Evolutionary conservation across 306 rosid genomes (phyloP), one percentile per base, ranked within the genome.

Genomic region (Cucurbita maxima): DNA sequence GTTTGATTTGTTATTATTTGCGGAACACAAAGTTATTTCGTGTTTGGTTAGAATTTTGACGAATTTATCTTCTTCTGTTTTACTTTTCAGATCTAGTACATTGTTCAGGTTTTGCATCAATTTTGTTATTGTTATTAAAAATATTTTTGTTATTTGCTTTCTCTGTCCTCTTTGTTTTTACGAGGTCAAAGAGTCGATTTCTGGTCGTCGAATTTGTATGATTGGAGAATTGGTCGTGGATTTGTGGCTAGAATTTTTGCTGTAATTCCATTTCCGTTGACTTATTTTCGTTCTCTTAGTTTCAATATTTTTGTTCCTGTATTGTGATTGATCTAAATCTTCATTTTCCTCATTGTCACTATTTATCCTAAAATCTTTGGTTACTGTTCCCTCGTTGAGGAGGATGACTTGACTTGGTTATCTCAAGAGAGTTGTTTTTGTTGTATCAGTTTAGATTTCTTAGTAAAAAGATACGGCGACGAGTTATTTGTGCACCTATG

Each of bases 51-150:
- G 38, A 47, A 47, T 57, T 51, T 70, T 51, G 47, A 50, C 74
- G 45, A 70, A 50, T 34, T 70, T 51, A 50, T 70, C 59, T 70
- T 36, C 59, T 70, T 70, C 47, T 70, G 74, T 70, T 70, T 70
- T 70, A 51, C 40, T 70, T 70, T 70, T 50, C 74, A 70, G 74
- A 70, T 70, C 74, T 70, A 70, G 74, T 70, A 70, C 74, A 70
- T 70, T 70, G 74, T 34, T 70, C n/a, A 30, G 20, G 59, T 51
- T 50, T 70, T 16, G 59, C 47, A 70, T 14, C 47, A 10, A 50
- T 70, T 70, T 50, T 70, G 58, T 13, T 8, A 50, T 30, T 70
- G 51, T 70, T 36, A 8, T 1, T 7, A 20, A 20, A 25, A 2
- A 4, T 50, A 5, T 70, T 70, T 30, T 14, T 34, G 73, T 47